Conservation (phyloP, 345 rosid genomes). For the Eucalyptus regnans region DNA sequence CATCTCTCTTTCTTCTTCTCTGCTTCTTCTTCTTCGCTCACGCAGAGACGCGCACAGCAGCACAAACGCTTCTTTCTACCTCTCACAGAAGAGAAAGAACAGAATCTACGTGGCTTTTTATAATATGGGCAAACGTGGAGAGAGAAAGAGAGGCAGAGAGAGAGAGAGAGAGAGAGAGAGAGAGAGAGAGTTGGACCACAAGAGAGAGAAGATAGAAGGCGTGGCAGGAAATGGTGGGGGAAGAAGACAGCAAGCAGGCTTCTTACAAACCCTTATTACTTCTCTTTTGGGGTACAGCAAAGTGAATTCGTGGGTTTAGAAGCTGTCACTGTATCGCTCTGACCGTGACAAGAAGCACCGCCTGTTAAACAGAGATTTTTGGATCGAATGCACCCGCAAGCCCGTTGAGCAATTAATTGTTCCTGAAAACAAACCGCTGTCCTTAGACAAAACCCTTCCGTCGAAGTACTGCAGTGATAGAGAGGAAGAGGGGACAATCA, state of each 20-base stretch:
- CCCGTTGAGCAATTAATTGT: not conserved
- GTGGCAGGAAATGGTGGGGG: not conserved
- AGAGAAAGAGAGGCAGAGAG: not conserved
- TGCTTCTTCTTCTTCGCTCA: not conserved
- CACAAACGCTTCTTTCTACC: not conserved
- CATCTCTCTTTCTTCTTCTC: slow-evolving; percentile 12
- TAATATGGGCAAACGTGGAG: not conserved
- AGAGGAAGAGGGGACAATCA: not conserved
- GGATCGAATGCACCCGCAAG: not conserved
- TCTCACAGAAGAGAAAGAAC: not conserved
- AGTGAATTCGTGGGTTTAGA: not conserved
- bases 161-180: not conserved
- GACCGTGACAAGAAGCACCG: not conserved
- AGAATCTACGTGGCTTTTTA: not conserved
- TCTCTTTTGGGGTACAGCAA: slow-evolving; percentile 26
- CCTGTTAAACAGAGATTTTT: not conserved
- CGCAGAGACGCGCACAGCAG: not conserved
- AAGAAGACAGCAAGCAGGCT: not conserved
- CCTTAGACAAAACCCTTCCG: not conserved
- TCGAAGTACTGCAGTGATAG: not conserved
- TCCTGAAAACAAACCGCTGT: not conserved
- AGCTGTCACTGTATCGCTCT: not conserved
- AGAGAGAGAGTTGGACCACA: not conserved
- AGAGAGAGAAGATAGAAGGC: not conserved
- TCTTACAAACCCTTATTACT: slow-evolving; percentile 5